Base-by-base conservation (phyloP, 257 asterid genomes). In the Nicotiana undulata region DNA sequence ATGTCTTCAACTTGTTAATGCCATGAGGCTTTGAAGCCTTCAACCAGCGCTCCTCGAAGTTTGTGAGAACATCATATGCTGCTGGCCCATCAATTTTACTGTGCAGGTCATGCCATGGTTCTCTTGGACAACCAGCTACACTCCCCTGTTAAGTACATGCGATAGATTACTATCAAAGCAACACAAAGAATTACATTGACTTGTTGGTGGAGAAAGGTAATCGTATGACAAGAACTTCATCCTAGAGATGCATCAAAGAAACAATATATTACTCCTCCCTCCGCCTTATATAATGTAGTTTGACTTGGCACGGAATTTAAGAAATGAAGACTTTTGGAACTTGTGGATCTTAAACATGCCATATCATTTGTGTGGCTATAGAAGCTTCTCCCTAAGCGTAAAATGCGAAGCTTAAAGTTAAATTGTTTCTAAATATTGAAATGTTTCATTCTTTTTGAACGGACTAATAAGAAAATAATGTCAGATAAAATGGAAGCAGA, bases 41-140 rank as follows among this genome's bases (percentile, higher is more conserved):
- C 72, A 88, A 28, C 99, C 99, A 96, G 59, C 99, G 91, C 80
- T 93, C 97, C 88, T 96, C 98, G 61, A 96, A 96, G 87, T 96
- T 96, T 64, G 90, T 81, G 66, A 96, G 88, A 60, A 96, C 92
- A 87, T 96, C 99, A 81, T 94, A 96, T 3, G 99, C 99, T 82
- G 99, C 99, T 4, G 98, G 99, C 49, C 99, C 98, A 28, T 96
- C 98, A 76, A 96, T 96, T 86, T 90, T 94, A 83, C 93, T 83
- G 86, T 96, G 98, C 91, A 96, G 86, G 84, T 96, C 99, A 81
- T 96, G 99, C 99, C 99, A 96, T 60, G 99, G 98, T 85, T 96
- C 97, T 93, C 99, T 92, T 46, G 99, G 97, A 83, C 97, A 91
- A 75, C 98, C 99, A 58, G 89, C 78, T 55, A 63, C 72, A 87